Percentiles rank a stretch among this genome's conserved stretches.
Conservation (phyloP, 2,329 filamentous ascomycete species). For the Colletotrichum cereale region DNA sequence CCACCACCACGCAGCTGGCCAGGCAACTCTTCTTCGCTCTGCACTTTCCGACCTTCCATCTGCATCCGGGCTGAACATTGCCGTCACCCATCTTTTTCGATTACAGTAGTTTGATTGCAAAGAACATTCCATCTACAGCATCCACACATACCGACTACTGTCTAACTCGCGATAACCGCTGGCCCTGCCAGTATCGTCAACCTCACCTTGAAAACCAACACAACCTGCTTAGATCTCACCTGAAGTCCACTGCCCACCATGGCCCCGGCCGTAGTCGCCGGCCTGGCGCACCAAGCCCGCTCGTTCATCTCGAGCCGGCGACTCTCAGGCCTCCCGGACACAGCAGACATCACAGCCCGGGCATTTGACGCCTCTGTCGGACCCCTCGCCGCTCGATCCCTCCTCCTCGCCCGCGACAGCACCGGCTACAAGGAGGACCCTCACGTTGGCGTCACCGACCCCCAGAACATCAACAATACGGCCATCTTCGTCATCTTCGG, state of each 20-base stretch:
- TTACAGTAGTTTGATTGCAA: conserved; percentile 17
- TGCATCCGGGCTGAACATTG: background rate
- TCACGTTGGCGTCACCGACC: conserved; percentile 62
- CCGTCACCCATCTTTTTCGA: background rate
- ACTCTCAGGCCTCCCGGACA: conserved; percentile 45
- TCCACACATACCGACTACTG: conserved; percentile 10
- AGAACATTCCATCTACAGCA: conserved; percentile 26
- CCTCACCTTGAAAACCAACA: background rate
- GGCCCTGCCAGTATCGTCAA: background rate
- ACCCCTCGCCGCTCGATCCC: conserved; percentile 57
- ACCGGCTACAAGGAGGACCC: conserved; percentile 53
- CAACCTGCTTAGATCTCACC: background rate
- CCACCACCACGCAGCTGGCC: conserved; percentile 20
- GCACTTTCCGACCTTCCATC: conserved; percentile 9
- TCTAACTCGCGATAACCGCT: conserved; percentile 14
- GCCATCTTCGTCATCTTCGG: conserved; percentile 90
- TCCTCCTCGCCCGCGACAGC: conserved; percentile 56
- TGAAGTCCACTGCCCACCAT: conserved; percentile 43
- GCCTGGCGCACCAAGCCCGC: conserved; percentile 37
- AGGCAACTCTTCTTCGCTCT: conserved; percentile 30
- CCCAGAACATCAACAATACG: conserved; percentile 71
- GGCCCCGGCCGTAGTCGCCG: conserved; percentile 56
- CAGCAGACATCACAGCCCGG: conserved; percentile 41
- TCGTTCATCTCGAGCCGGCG: conserved; percentile 46
- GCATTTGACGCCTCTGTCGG: conserved; percentile 51